phyloP scores from a whole-genome alignment of 108 stramenopile species.

The Skeletonema grethae region DNA sequence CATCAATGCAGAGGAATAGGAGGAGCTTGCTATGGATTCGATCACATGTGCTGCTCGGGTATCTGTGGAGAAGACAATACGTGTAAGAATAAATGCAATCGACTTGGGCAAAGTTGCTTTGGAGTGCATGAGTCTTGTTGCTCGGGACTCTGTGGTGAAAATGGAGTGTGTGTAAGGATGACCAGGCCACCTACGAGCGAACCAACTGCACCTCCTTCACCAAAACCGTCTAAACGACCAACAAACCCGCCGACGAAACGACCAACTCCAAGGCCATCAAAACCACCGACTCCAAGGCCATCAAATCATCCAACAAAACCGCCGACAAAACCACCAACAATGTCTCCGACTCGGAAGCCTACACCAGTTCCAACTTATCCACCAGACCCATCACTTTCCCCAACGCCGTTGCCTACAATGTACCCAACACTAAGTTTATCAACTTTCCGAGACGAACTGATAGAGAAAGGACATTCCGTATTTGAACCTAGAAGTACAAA shows the following conservation, averaged over 20 bases:
- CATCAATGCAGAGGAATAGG: background rate
- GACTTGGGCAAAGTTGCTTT: background rate
- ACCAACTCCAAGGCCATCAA: too few relatives aligned
- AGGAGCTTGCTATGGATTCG: background rate
- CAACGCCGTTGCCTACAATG: background rate
- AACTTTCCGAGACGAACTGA: background rate
- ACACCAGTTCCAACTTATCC: background rate
- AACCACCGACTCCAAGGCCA: too few relatives aligned
- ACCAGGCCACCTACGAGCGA: background rate
- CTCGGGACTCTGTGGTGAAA: slow-evolving; percentile 5
- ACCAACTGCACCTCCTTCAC: slow-evolving; percentile 1
- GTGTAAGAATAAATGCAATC: background rate
- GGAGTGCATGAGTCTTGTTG: background rate
- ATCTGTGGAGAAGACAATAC: background rate
- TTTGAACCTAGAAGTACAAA: background rate
- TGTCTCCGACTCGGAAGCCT: background rate
- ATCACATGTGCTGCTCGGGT: background rate
- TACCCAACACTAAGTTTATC: background rate
- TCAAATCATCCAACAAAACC: too few relatives aligned
- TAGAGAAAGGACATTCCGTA: background rate
- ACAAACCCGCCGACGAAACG: background rate
- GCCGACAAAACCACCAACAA: background rate
- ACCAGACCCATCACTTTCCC: background rate
- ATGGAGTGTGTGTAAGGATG: slow-evolving; percentile 13
- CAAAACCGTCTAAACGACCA: background rate